Base-by-base conservation (phyloP, 495 filamentous ascomycete genomes). In the Chaetomium cochliodes region DNA sequence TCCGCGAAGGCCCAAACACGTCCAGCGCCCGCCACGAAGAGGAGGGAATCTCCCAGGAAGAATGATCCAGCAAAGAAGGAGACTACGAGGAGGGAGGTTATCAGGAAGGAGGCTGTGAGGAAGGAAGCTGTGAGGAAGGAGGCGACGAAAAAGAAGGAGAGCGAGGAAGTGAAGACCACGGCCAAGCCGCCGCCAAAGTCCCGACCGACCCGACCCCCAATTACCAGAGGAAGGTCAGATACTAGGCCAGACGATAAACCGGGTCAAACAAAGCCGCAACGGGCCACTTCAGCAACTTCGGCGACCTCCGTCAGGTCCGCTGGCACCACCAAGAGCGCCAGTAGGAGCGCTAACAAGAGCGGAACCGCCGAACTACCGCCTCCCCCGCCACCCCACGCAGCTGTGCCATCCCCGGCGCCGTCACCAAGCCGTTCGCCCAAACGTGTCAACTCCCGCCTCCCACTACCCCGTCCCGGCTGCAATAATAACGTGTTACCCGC, bases 391-490 rank as follows among this genome's bases (percentile, higher is more conserved):
- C n/a, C 46, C 11, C 46, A 37, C 11, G 22, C n/a, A 9, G 1
- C 3, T 15, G 30, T 52, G 7, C 68, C 51, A 62, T 66, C 70
- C 6, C 68, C 51, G 12, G 60, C 61, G 16, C 67, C 64, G 46
- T 63, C 63, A 0, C 59, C 59, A 22, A 58, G 46, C 25, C 65
- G 67, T 59, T 69, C 71, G 18, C 62, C 74, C 3, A 51, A 60
- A 22, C 62, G 69, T 9, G 68, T 67, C 7, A 71, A 76, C 55
- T 80, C 80, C 0, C 78, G 79, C 41, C 75, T 82, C 0, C 79
- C 80, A 0, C 69, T 79, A 0, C 78, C 76, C 9, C 70, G 76
- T 1, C 69, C 62, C 15, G 70, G 60, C 5, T 67, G 66, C 56
- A 37, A 37, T 7, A 64, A 39, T 30, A 13, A n/a, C 13, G 57